Conservation (phyloP, 768 basidiomycete species). For the Tylopilus sp. region DNA sequence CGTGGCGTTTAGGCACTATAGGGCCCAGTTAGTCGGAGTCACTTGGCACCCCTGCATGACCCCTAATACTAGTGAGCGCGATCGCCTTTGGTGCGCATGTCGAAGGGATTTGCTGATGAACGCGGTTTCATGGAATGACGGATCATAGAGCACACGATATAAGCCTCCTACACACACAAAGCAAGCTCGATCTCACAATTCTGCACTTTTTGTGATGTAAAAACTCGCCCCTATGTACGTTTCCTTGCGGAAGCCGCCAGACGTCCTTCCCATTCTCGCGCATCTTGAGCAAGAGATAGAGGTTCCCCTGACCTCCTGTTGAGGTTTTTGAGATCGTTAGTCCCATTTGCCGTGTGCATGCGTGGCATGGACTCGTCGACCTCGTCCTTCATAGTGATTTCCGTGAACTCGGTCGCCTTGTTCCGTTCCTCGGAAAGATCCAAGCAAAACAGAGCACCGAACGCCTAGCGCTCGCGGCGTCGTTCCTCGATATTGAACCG, state of each 20-base stretch:
- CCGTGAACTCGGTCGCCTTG: conserved; percentile 52
- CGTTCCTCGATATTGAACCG: conserved; percentile 77
- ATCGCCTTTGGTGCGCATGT: too few relatives aligned
- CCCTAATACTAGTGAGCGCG: too few relatives aligned
- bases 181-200: too few relatives aligned
- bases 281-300: conserved; percentile 79
- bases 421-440: conserved; percentile 41
- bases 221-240: conserved; percentile 57
- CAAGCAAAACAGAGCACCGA: conserved; percentile 59
- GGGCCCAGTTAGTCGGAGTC: too few relatives aligned
- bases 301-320: conserved; percentile 82
- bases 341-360: conserved; percentile 55
- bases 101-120: too few relatives aligned
- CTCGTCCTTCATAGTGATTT: conserved; percentile 55
- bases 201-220: too few relatives aligned
- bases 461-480: conserved; percentile 66
- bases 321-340: conserved; percentile 66
- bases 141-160: too few relatives aligned
- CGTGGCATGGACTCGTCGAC: conserved; percentile 62
- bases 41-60: too few relatives aligned
- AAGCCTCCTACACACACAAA: too few relatives aligned
- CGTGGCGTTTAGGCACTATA: too few relatives aligned
- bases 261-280: conserved; percentile 41
- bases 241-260: conserved; percentile 84
- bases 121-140: too few relatives aligned